Base-by-base conservation (phyloP, 495 filamentous ascomycete genomes). In the Cercophora sp. region DNA sequence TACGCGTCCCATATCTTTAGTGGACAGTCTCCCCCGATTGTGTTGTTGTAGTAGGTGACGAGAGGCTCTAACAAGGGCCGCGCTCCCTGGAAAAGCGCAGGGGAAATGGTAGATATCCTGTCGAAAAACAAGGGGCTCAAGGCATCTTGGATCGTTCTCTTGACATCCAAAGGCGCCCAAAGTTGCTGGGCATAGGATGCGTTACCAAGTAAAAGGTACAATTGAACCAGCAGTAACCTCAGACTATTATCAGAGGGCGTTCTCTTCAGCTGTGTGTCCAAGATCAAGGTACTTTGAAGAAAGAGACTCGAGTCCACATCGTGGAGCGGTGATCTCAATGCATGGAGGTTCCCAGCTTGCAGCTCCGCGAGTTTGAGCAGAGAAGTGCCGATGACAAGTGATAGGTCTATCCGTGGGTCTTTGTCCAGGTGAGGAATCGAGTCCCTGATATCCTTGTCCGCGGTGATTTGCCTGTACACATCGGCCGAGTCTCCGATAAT, bases 71-170 rank as follows among this genome's bases (percentile, higher is more conserved):
- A 59, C 50, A 66, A 27, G 4, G 51, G 66, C 27, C 53, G 60
- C 35, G 11, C 58, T 39, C 40, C 64, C 18, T 66, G 66, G 4
- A 78, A 73, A 37, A 72, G 51, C 1, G 66, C 70, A 0, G 78
- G 78, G n/a, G 76, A 68, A 5, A 79, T 63, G 10, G 64, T 68
- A n/a, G 76, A 78, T 48, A 82, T 63, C 22, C 79, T 66, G 59
- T 82, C 79, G 25, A 74, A 69, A 24, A 74, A 72, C 1, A 72
- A 48, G 0, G 76, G 67, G 5, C 69, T 71, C 23, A 82, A 57
- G 1, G 75, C 70, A 44, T 79, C 78, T 6, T 72, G 66, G 23
- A 79, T 73, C 0, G 72, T 71, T 19, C 76, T 68, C 60, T 82
- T 82, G 10, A 79, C 62, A 15, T 66, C 69, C 16, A 78, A 65